A percentile compares a stretch with the other conserved stretches of the same genome.
Conservation (phyloP, 768 basidiomycete species). For the Coprinellus micaceus region DNA sequence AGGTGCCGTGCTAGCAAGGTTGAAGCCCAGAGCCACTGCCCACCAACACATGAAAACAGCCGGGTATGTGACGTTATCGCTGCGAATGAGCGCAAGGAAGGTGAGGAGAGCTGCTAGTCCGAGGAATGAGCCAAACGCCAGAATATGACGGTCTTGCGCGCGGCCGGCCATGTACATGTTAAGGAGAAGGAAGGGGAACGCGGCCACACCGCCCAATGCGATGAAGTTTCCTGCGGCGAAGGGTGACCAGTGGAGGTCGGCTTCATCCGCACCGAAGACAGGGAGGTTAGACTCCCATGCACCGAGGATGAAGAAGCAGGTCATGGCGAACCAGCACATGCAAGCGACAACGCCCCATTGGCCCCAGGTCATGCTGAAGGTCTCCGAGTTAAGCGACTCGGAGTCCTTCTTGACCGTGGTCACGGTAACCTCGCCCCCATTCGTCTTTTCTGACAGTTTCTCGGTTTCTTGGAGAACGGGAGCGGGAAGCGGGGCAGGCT, state of each 20-base stretch:
- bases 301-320: conserved; percentile 67
- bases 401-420: conserved; percentile 5
- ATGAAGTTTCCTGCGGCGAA: conserved; percentile 68
- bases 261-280: conserved; percentile 44
- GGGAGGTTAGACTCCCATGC: conserved; percentile 70
- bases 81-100: conserved; percentile 43
- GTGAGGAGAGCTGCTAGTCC: conserved; percentile 52
- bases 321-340: conserved; percentile 72
- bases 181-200: conserved; percentile 63
- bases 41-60: conserved; percentile 51
- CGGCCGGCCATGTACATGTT: conserved; percentile 57
- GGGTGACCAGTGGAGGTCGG: conserved; percentile 51
- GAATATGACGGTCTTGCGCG: conserved; percentile 57
- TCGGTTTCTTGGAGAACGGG: background rate
- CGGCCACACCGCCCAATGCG: conserved; percentile 57
- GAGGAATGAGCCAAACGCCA: conserved; percentile 47
- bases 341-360: conserved; percentile 52
- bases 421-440: background rate
- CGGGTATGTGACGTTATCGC: conserved; percentile 41
- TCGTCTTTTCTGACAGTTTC: background rate
- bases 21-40: conserved; percentile 67
- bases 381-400: conserved; percentile 6
- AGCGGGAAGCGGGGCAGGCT: background rate
- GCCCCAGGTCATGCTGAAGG: conserved; percentile 5
- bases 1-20: conserved; percentile 67